phyloP scores from a whole-genome alignment of 2,329 filamentous ascomycete genomes.

The Orbilia ellipsospora region DNA sequence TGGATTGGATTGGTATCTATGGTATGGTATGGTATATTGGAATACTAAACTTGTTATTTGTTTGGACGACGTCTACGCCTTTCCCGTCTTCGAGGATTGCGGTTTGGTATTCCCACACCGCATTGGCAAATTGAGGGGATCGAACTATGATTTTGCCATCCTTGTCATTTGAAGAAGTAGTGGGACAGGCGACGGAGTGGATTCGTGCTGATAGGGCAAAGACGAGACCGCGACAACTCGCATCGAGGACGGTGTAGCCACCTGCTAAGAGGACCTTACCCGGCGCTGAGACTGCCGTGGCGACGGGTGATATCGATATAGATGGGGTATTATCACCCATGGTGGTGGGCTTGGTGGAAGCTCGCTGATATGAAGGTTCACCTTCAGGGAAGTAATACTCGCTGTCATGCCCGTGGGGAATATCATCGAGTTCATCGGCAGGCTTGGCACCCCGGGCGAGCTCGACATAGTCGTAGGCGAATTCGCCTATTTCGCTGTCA shows the following conservation, averaged over 20 bases:
- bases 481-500: no score
- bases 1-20: no score
- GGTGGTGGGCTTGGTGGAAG: no score
- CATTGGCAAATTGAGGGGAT: slow-evolving; percentile 89
- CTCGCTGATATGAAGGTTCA: no score
- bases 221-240: slow-evolving; percentile 80
- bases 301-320: slow-evolving; percentile 1
- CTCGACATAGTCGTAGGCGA: no score
- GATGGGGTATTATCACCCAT: not conserved
- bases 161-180: slow-evolving; percentile 66
- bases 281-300: slow-evolving; percentile 80
- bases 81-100: slow-evolving; percentile 69
- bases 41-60: slow-evolving; percentile 63
- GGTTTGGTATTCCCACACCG: slow-evolving; percentile 88
- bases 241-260: slow-evolving; percentile 93
- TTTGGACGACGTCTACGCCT: slow-evolving; percentile 83
- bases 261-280: slow-evolving; percentile 96
- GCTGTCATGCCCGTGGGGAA: no score
- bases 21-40: not conserved
- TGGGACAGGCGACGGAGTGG: slow-evolving; percentile 67
- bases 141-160: slow-evolving; percentile 79
- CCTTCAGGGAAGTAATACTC: no score
- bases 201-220: slow-evolving; percentile 76
- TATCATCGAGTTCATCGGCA: no score
- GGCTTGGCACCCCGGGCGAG: no score